Conservation (phyloP, 1,139 yeast genomes). For the Diutina pseudorugosa region DNA sequence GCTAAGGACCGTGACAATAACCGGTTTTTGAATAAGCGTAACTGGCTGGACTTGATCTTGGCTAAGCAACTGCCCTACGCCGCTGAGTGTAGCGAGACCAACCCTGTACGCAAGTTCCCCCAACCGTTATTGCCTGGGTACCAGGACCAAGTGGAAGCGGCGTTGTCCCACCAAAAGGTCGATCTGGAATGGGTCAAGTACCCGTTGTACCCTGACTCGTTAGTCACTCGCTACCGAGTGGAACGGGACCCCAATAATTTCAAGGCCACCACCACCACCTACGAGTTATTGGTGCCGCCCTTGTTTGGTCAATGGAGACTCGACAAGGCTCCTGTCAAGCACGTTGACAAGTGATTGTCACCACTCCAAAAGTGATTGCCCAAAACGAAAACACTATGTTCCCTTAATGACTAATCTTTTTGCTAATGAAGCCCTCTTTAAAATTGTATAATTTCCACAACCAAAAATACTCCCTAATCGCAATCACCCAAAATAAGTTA, state of each 20-base stretch:
- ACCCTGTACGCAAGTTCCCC: neutral
- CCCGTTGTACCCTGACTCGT: constrained; percentile 43
- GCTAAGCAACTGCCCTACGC: constrained; percentile 17
- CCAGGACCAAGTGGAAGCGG: constrained; percentile 11
- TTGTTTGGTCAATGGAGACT: constrained; percentile 25
- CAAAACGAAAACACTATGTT: no score
- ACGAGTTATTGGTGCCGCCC: constrained; percentile 62
- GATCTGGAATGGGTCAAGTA: constrained; percentile 24
- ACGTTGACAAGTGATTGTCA: constrained; percentile 7
- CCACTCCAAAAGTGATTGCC: neutral
- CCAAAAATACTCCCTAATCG: no score
- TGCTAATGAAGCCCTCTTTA: neutral
- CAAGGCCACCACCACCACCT: constrained; percentile 47
- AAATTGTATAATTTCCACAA: no score
- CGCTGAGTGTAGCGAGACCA: neutral
- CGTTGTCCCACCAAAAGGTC: constrained; percentile 6
- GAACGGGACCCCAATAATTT: constrained; percentile 46
- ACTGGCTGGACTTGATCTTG: constrained; percentile 46
- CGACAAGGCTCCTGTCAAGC: constrained; percentile 24
- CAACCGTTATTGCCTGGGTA: constrained; percentile 13
- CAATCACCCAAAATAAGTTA: no score
- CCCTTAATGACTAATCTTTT: neutral
- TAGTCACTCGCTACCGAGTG: constrained; percentile 61
- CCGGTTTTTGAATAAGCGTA: constrained; percentile 65
- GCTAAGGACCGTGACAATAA: constrained; percentile 41